Evolutionary conservation across 495 filamentous ascomycete genomes (phyloP), one percentile per base, ranked within the genome.

Genomic region (Pyrenopolyporus hunteri): DNA sequence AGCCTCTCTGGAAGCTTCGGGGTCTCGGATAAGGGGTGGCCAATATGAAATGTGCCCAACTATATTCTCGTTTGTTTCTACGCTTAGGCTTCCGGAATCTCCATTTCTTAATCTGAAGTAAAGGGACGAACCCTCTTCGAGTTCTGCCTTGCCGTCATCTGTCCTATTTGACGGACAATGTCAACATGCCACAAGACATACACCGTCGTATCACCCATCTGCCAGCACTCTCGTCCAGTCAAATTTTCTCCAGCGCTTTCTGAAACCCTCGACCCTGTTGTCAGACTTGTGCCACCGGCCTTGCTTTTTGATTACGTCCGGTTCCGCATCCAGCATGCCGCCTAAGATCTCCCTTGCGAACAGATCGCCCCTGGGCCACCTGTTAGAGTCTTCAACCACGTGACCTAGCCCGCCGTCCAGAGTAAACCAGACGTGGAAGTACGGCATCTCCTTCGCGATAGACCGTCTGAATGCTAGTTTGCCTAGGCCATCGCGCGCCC

Each of bases 341-440:
- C 93, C 94, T 48, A 98, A 78, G 17, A 95, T 82, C 78, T 97
- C 95, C 37, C 94, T 77, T 1, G 93, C 94, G 75, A 98, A 98
- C 42, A 97, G 74, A 77, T 98, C 94, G 1, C 93, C 93, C 61
- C 82, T 88, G 1, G 95, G 95, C 94, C 95, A 98, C 49, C 87
- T 80, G 54, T 86, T 84, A 35, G 83, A 78, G 68, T 98, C 91
- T 74, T 98, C 94, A 7, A 98, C 89, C 23, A 98, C 82, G 70
- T 98, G 94, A 0, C 92, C 94, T 49, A 98, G 69, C 1, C 94
- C 94, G 3, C 95, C 95, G 70, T 98, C 91, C 5, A 98, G 74
- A 57, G 86, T 83, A 70, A 98, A 97, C 92, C 92, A 98, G 11
- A 92, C 93, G 63, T 98, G 94, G 73, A 98, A 98, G 71, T 98